Conservation (phyloP, 2,329 filamentous ascomycete species). For the Epichloe gansuensis region DNA sequence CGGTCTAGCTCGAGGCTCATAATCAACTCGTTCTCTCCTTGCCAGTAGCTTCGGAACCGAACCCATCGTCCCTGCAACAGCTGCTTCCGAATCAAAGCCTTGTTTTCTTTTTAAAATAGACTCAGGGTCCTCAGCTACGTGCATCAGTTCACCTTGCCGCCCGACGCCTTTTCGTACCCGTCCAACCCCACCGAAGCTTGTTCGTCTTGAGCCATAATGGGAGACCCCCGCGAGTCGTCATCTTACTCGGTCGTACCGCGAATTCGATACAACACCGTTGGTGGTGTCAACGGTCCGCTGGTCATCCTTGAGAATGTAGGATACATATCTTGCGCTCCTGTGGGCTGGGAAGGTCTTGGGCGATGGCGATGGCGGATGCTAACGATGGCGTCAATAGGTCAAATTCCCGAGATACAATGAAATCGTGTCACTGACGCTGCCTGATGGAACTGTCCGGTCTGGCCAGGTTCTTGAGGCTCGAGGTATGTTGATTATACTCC, state of each 20-base stretch:
- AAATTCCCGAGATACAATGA: constrained; percentile 98
- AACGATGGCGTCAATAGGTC: constrained; percentile 46
- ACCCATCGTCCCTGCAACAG: background rate
- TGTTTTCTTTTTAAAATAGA: background rate
- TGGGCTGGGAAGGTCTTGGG: background rate
- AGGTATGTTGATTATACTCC: constrained; percentile 42
- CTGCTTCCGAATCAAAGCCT: background rate
- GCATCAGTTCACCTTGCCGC: background rate
- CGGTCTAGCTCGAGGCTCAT: constrained; percentile 9
- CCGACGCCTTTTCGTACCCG: background rate
- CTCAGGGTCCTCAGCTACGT: background rate
- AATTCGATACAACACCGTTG: constrained; percentile 94
- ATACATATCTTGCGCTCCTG: background rate
- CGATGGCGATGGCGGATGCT: constrained; percentile 1
- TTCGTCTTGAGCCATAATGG: constrained; percentile 25
- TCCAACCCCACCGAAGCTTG: constrained; percentile 6
- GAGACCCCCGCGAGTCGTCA: constrained; percentile 45
- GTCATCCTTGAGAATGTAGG: constrained; percentile 91
- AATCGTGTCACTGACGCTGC: constrained; percentile 89
- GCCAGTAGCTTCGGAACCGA: background rate
- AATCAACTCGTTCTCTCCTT: constrained; percentile 7
- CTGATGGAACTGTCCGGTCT: constrained; percentile 85
- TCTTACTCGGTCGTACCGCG: constrained; percentile 47
- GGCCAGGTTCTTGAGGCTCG: constrained; percentile 95
- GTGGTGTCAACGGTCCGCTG: constrained; percentile 93